Conservation (phyloP, 2,329 filamentous ascomycete species). For the Diaporthe nobilis region DNA sequence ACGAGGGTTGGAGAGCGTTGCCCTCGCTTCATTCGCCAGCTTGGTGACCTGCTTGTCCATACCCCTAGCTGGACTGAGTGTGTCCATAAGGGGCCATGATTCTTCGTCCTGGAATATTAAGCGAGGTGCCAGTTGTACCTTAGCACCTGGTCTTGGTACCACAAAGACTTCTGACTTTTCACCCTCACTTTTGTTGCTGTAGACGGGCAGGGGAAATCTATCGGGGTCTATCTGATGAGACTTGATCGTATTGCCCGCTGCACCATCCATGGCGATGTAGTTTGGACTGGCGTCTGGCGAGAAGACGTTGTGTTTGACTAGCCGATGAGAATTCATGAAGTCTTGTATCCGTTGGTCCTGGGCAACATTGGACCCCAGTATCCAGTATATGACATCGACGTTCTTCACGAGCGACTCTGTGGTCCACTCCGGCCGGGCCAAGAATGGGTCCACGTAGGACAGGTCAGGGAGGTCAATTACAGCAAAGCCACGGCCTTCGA, state of each 20-base stretch:
- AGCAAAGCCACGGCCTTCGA: slow-evolving; percentile 80
- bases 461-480: slow-evolving; percentile 83
- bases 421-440: slow-evolving; percentile 81
- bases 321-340: slow-evolving; percentile 76
- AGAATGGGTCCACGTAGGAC: slow-evolving; percentile 78
- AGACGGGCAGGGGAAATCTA: slow-evolving; percentile 79
- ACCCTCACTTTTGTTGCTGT: slow-evolving; percentile 64
- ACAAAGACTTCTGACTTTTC: slow-evolving; percentile 48
- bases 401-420: slow-evolving; percentile 75
- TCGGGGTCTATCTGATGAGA: slow-evolving; percentile 80
- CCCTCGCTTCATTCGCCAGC: slow-evolving; percentile 65
- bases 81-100: slow-evolving; percentile 64
- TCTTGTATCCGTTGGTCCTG: slow-evolving; percentile 73
- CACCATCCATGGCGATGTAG: slow-evolving; percentile 77
- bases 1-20: slow-evolving; percentile 56
- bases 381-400: slow-evolving; percentile 83
- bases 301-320: slow-evolving; percentile 82
- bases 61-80: slow-evolving; percentile 57
- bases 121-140: slow-evolving; percentile 62
- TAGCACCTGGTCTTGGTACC: slow-evolving; percentile 60
- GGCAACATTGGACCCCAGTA: slow-evolving; percentile 78
- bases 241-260: slow-evolving; percentile 76
- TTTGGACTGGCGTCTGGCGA: slow-evolving; percentile 83
- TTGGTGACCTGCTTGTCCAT: slow-evolving; percentile 60
- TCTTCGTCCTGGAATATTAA: slow-evolving; percentile 61